Evolutionary conservation across 345 rosid species (phyloP).

Genomic region (Salix arbutifolia): DNA sequence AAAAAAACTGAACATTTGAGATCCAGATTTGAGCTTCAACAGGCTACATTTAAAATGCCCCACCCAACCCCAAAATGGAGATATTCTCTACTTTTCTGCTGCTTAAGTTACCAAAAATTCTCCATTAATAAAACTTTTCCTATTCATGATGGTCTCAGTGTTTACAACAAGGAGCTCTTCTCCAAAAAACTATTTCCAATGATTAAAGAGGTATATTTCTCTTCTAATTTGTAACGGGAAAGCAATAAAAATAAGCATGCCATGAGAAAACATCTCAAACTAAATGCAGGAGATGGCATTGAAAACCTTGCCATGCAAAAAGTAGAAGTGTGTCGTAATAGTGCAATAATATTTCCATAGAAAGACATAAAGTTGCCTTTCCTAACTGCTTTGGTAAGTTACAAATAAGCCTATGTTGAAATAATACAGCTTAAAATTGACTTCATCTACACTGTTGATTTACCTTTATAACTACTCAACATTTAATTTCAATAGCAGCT

Average conservation of each 20-base stretch:
- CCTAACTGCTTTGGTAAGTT: too few relatives aligned
- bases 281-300: not conserved
- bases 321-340: not conserved
- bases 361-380: not conserved
- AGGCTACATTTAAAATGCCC: not conserved
- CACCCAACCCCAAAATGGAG: not conserved
- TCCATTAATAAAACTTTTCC: not conserved
- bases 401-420: not conserved
- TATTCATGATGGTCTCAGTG: not conserved
- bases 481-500: not conserved
- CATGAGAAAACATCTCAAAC: not conserved
- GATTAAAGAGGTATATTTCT: not conserved
- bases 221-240: not conserved
- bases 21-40: not conserved
- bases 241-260: not conserved
- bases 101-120: not conserved
- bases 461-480: not conserved
- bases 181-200: not conserved
- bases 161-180: not conserved
- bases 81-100: not conserved
- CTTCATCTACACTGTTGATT: not conserved
- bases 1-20: not conserved
- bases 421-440: not conserved
- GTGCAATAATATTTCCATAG: not conserved
- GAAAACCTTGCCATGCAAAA: not conserved